These are phyloP conservation scores for Mycena chlorophos DNA, from an alignment of 768 basidiomycete species.

Conservation along the genomic window DNA sequence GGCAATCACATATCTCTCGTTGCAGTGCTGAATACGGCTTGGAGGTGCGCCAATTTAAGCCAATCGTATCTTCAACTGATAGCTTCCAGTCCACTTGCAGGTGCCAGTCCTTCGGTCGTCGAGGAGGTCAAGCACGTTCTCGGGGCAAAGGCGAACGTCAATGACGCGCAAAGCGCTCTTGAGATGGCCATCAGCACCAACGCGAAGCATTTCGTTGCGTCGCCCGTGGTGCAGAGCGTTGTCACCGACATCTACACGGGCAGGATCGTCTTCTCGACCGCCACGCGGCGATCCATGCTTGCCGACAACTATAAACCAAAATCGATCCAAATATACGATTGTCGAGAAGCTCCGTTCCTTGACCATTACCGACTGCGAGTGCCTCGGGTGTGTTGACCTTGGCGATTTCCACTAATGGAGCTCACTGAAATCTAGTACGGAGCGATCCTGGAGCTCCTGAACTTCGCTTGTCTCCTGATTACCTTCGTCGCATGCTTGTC, in stretches of 20 bases:
- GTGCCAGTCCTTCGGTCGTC: slow-evolving; percentile 45
- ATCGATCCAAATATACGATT: slow-evolving; percentile 72
- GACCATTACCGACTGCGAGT: slow-evolving; percentile 70
- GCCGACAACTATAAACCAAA: slow-evolving; percentile 88
- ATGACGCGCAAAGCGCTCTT: slow-evolving; percentile 77
- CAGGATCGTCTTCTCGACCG: slow-evolving; percentile 65
- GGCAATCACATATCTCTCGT: slow-evolving; percentile 77
- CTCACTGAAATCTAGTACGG: too few relatives aligned
- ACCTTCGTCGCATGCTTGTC: slow-evolving; percentile 75
- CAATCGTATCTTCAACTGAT: too few relatives aligned
- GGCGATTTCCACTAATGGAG: too few relatives aligned
- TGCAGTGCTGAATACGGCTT: slow-evolving; percentile 76
- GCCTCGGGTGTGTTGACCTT: slow-evolving; percentile 4
- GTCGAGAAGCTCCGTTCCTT: slow-evolving; percentile 65
- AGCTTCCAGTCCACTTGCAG: too few relatives aligned
- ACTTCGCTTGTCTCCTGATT: slow-evolving; percentile 66
- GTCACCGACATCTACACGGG: slow-evolving; percentile 86
- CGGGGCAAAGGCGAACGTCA: slow-evolving; percentile 58
- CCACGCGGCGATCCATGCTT: slow-evolving; percentile 70
- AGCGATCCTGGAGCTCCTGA: slow-evolving; percentile 74
- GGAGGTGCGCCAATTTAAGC: too few relatives aligned
- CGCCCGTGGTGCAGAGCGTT: slow-evolving; percentile 82
- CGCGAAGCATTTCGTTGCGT: slow-evolving; percentile 81
- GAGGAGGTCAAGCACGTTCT: slow-evolving; percentile 62
- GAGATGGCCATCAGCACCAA: slow-evolving; percentile 92